Percentiles rank a stretch among this genome's conserved stretches.
These are phyloP conservation scores for Periconia digitata DNA, from an alignment of 2,329 filamentous ascomycete species.

Conservation along the genomic window DNA sequence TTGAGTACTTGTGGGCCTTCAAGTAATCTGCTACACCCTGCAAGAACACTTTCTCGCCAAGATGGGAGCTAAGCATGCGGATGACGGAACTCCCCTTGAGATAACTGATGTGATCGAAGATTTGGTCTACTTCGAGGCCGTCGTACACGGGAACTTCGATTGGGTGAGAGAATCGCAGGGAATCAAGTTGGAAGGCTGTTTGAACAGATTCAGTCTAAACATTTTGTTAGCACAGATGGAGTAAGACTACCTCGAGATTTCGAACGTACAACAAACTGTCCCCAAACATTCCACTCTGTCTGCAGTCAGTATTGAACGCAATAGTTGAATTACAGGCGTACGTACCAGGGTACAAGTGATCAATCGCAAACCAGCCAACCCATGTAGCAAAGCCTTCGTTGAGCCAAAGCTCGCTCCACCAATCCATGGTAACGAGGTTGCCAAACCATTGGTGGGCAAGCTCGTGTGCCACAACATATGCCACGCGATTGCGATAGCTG, in stretches of 20 bases:
- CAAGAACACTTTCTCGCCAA: conserved; percentile 85
- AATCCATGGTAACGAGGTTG: conserved; percentile 94
- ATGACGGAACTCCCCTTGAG: conserved; percentile 95
- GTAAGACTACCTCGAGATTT: conserved; percentile 55
- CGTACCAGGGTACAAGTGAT: conserved; percentile 79
- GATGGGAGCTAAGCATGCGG: conserved; percentile 90
- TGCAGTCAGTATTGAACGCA: conserved; percentile 8
- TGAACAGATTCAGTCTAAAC: conserved; percentile 85
- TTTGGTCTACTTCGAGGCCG: conserved; percentile 94
- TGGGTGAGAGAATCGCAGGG: conserved; percentile 87
- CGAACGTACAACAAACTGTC: conserved; percentile 80
- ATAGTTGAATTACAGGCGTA: background rate
- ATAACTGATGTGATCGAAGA: conserved; percentile 96
- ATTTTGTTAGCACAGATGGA: conserved; percentile 40
- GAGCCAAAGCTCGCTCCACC: conserved; percentile 88
- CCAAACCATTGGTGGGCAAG: conserved; percentile 96
- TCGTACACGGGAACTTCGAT: conserved; percentile 95
- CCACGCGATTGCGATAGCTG: conserved; percentile 88
- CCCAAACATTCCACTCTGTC: conserved; percentile 92
- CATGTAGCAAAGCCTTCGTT: conserved; percentile 98
- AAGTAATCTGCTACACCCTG: conserved; percentile 89
- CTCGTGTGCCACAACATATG: conserved; percentile 98
- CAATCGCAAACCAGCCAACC: conserved; percentile 93
- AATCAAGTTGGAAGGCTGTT: conserved; percentile 85
- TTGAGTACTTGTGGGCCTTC: conserved; percentile 81